Base-by-base conservation (phyloP, 1,139 yeast genomes). In the Candida gigantensis region DNA sequence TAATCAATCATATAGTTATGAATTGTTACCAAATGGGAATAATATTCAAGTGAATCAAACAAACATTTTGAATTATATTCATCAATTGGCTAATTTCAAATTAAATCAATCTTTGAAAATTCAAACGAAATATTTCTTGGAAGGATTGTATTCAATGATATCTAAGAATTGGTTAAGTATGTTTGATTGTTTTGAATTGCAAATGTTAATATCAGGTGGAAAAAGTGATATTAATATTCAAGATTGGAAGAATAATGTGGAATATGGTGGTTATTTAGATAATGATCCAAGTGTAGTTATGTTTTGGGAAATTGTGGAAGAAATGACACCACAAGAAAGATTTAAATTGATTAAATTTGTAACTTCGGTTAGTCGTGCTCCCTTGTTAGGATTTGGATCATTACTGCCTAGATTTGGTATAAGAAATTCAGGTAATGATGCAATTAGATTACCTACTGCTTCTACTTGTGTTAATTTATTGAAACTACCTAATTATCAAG, bases 291-390 rank as follows among this genome's bases (percentile, higher is more conserved):
- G 88, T 0, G 67, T 92, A 11, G 43, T 45, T 13, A 64, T 77
- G 44, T 79, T 92, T 52, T 90, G 96, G 94, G 80, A 82, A 42
- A 79, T 88, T 6, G 68, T 92, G 5, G 67, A 66, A 14, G 96
- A 86, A 40, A 77, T 89, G 72, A 56, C 70, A 2, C 67, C 76
- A 2, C 74, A 72, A 13, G 87, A 88, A 41, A 68, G 79, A 46
- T 68, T 76, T 20, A 74, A 77, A 43, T 73, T 92, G 41, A 62
- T 90, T 25, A 84, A 86, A 54, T 92, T 89, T 64, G 96, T 87
- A 16, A 92, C 97, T 0, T 85, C 96, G 0, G 95, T 88, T 1
- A 81, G 96, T 1, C 74, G 92, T 44, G 96, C 96, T 0, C 98
- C 99, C 1, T 65, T 92, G 24, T 68, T 87, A 19, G 99, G 99